Base-by-base conservation (phyloP, 495 filamentous ascomycete genomes). In the Aspergillus affinis region DNA sequence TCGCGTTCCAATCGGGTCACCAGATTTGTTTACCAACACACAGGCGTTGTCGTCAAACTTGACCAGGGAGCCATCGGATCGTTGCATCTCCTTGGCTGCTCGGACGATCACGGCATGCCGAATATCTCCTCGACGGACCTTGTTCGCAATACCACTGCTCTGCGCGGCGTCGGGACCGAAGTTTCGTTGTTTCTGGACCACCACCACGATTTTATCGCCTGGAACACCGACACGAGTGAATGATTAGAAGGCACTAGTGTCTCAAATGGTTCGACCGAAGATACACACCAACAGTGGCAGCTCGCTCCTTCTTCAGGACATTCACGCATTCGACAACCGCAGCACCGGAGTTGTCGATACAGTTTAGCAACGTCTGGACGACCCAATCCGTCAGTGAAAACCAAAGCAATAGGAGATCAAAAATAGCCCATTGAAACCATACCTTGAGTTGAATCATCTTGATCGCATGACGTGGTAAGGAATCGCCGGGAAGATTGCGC, bases 301-400 rank as follows among this genome's bases (percentile, higher is more conserved):
- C 82, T 58, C 88, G 81, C 78, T 97, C 96, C 84, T 93, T 93
- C 71, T 89, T 90, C 65, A 98, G 75, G 50, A 98, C 90, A 71
- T 90, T 86, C 69, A 90, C 89, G 78, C 95, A 99, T 78, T 99
- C 95, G 78, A 98, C 95, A 65, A 99, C 77, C 60, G 95, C 93
- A 67, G 95, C 95, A 71, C 95, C 95, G 52, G 95, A 97, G 83
- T 99, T 99, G 88, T 99, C 95, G 86, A 99, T 97, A 86, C 95
- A 98, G 74, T 92, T 97, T 62, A 98, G 83, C 88, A 99, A 90
- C 76, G 93, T 90, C 95, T 99, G 72, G 17, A 61, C 6, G 17
- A 67, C 52, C 6, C 10, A 50, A 21, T 19, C 41, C 15, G 27
- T 45, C 20, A 41, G 36, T 41, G 36, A 41, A 41, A 19, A 7